Percentiles rank a stretch among this genome's conserved stretches.
Evolutionary conservation across 306 rosid genomes (phyloP).

Genomic region (Gillenia trifoliata): DNA sequence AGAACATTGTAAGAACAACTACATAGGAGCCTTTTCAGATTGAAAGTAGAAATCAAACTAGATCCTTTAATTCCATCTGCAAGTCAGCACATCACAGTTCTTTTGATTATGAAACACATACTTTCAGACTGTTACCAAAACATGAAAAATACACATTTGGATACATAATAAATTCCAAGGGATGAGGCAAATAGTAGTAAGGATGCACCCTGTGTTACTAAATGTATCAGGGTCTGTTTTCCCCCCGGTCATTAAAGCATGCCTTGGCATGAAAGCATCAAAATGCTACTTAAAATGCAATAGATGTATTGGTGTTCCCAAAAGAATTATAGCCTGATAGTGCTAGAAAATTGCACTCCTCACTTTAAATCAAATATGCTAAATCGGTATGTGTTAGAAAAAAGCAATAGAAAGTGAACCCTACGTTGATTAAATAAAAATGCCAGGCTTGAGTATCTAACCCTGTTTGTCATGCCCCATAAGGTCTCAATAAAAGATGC

Average conservation of each 20-base stretch:
- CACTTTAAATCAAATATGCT: background rate
- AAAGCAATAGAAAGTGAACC: background rate
- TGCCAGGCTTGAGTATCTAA: background rate
- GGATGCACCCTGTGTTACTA: background rate
- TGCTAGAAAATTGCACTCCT: background rate
- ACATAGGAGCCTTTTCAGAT: background rate
- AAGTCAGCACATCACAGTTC: background rate
- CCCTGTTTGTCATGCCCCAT: background rate
- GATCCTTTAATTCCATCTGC: background rate
- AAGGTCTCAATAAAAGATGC: background rate
- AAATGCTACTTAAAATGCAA: background rate
- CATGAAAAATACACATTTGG: background rate
- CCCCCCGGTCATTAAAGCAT: background rate
- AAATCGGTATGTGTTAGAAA: background rate
- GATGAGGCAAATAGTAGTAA: background rate
- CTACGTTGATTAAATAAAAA: background rate
- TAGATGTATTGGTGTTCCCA: background rate
- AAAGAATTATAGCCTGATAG: background rate
- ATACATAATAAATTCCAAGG: background rate
- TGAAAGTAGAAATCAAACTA: background rate
- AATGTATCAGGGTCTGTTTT: background rate
- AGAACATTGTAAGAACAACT: slow-evolving; percentile 13
- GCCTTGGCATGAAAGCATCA: background rate
- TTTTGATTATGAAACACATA: background rate
- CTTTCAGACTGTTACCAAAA: background rate